Evolutionary conservation across 2,329 filamentous ascomycete genomes (phyloP), one percentile per base, ranked within the genome.

Genomic region (Verticillium nubilum): DNA sequence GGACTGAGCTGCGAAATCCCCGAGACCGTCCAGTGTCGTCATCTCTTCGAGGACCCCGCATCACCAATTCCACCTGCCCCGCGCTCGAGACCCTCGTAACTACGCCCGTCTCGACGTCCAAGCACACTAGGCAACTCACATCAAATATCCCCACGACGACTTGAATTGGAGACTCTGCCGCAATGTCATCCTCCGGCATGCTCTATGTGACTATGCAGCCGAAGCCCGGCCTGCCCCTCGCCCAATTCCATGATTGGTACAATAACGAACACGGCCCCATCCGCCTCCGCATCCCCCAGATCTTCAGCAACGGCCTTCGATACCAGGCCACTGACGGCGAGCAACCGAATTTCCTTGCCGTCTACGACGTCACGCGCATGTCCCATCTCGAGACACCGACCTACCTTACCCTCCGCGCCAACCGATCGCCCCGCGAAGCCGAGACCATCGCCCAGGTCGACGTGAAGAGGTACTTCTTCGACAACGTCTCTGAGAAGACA

Each of bases 241-340:
- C 84, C 63, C 86, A 90, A 68, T 96, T 96, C 75, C 89, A 96
- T 74, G 91, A 96, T 72, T 94, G 91, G 90, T 96, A 96, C 79
- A 93, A 96, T 78, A 95, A 92, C 73, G 92, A 96, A 77, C 92
- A 96, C 76, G 92, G 92, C 58, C 92, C 92, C 19, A 85, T 87
- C 17, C 88, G 92, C 54, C 83, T 96, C 6, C 88, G 91, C 55
- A 77, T 96, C 15, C 85, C 90, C 4, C 86, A 89, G 67, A 86
- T 93, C 70, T 86, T 86, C 70, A 71, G 76, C 65, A 95, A 91
- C 72, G 92, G 92, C 60, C 87, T 95, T 66, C 88, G 92, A 52
- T 96, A 92, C 75, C 82, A 80, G 27, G 88, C 90, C 9, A 83
- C 77, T 17, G 90, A 94, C 70, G 75, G 78, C 56, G 64, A 75